Evolutionary conservation across 495 filamentous ascomycete genomes (phyloP), one percentile per base, ranked within the genome.

Genomic region (Haplographium delicatum): DNA sequence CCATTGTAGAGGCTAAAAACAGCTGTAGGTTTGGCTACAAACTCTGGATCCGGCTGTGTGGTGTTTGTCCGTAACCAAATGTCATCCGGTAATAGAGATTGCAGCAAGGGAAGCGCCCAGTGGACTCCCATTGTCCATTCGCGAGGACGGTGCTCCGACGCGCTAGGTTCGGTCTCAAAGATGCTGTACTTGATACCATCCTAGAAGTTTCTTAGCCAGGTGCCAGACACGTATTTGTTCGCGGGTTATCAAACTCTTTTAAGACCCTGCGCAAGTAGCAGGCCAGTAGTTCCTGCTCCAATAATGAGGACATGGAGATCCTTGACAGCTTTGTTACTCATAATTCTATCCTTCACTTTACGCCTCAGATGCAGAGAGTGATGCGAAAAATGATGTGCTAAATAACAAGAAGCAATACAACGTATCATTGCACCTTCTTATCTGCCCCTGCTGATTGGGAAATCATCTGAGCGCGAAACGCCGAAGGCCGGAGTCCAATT

Each of bases 91-190:
- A 47, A 44, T 11, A 54, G 25, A 16, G 51, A 43, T 46, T 48
- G 44, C n/a, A 54, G 51, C 19, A 34, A 24, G 19, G 50, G 50
- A 5, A 54, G 37, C 25, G 33, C 1, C 78, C 79, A 83, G 55
- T 82, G 76, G n/a, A 79, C 60, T 7, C 71, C 65, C 51, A 81
- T 74, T 16, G 69, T 75, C 79, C 78, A 83, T 61, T 82, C 75
- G 1, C 77, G 68, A 26, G 51, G 51, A 9, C 51, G 44, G 44
- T 47, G 48, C 11, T 68, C 45, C 4, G 51, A 61, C 45, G 73
- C 51, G 11, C 51, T 28, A 0, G 44, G 19, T 13, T 75, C 64
- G 27, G 66, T 65, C 57, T 81, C 78, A 53, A 72, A 75, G 28
- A 83, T 53, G 11, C 59, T 66, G 53, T 67, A 73, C 7, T 69